Evolutionary conservation across 2,329 filamentous ascomycete genomes (phyloP), one percentile per base, ranked within the genome.

Genomic region (Paracorniculantispora psalliotae): DNA sequence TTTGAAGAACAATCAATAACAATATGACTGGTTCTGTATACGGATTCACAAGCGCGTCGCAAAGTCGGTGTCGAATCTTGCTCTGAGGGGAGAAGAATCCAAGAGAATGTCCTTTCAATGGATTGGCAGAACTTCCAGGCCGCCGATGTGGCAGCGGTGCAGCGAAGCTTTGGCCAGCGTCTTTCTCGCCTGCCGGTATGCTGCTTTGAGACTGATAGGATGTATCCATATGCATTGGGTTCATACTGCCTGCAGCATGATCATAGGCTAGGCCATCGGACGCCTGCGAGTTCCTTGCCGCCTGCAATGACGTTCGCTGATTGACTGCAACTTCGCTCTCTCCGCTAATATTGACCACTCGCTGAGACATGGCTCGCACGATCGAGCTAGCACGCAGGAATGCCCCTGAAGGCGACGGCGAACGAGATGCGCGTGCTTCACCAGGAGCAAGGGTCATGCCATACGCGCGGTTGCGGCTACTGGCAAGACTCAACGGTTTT

Each of bases 291-390:
- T 23, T 57, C 8, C 55, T 50, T 33, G 75, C 88, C 71, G 77
- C 87, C 77, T 78, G 76, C 50, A 84, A 80, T 44, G 84, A 81
- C 25, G 86, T 80, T 54, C 84, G 86, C 62, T 89, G 86, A 70
- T 96, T 91, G 17, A 92, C 80, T 21, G 90, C 57, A 17, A 52
- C 77, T 66, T 97, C 91, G 4, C 88, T 88, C 68, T 97, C 94
- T 69, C 96, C 96, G 74, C 92, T 96, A 67, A 99, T 84, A 69
- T 97, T 97, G 68, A 99, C 94, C 59, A 99, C 92, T 77, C 94
- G 91, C 76, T 97, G 92, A 33, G 96, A 97, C 86, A 99, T 96
- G 62, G 85, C 85, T 64, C 89, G 84, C 73, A 92, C 84, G 66
- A 92, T 90, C 9, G 89, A 90, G 47, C 89, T 84, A 61, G 89